Evolutionary conservation across 2,329 filamentous ascomycete genomes (phyloP).

Genomic region (Calcarisporium arbuscula): DNA sequence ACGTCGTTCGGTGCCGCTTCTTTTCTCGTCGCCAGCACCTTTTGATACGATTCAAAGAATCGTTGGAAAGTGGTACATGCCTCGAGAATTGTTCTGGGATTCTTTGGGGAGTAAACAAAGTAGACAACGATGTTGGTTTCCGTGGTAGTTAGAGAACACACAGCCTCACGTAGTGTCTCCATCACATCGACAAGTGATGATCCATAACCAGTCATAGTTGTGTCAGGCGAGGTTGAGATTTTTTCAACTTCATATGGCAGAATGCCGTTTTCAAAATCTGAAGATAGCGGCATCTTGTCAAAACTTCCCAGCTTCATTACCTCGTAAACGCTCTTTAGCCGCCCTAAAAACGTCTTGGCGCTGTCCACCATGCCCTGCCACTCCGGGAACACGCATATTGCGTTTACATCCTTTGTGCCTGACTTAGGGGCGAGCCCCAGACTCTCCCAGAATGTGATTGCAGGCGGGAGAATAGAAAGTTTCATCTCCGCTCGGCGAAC

Average conservation of each 20-base stretch:
- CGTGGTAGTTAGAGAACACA: conserved; percentile 34
- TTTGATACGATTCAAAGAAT: conserved; percentile 56
- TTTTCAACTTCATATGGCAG: conserved; percentile 44
- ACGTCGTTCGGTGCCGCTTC: conserved; percentile 52
- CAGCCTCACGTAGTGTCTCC: conserved; percentile 39
- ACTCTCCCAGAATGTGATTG: conserved; percentile 75
- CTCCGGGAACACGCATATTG: conserved; percentile 64
- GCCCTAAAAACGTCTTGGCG: conserved; percentile 58
- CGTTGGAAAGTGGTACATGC: conserved; percentile 69
- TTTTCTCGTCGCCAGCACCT: conserved; percentile 34
- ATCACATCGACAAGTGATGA: conserved; percentile 43
- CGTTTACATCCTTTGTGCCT: conserved; percentile 64
- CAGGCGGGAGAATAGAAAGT: conserved; percentile 68
- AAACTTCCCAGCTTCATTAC: conserved; percentile 66
- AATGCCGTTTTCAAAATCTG: conserved; percentile 36
- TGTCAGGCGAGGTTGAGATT: conserved; percentile 34
- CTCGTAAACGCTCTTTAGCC: conserved; percentile 67
- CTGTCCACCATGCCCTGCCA: conserved; percentile 56
- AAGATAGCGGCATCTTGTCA: conserved; percentile 38
- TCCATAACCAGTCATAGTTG: conserved; percentile 33
- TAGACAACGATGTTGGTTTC: conserved; percentile 67
- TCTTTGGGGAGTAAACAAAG: conserved; percentile 63
- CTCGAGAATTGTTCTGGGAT: conserved; percentile 57
- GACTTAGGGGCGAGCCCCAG: conserved; percentile 67
- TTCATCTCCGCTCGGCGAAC: conserved; percentile 63